A percentile compares a stretch with the other conserved stretches of the same genome.
These are phyloP conservation scores for Asterella californica DNA, from an alignment of 225 moss, liverwort and hornwort genomes.

Conservation along the genomic window DNA sequence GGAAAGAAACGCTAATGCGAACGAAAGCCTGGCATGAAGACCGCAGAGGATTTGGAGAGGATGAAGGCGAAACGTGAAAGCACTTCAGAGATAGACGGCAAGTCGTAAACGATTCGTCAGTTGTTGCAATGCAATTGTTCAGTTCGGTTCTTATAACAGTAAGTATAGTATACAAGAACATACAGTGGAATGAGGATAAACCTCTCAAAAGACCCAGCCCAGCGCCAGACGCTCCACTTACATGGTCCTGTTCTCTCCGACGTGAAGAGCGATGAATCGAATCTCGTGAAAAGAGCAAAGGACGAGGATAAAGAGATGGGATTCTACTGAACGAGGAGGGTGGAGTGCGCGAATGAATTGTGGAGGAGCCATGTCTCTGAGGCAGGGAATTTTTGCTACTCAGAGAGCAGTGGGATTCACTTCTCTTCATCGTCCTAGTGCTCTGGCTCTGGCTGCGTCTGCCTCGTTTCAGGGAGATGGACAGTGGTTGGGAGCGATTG, in stretches of 20 bases:
- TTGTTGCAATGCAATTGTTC: no score
- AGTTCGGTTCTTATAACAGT: no score
- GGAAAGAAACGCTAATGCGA: no score
- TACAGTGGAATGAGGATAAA: not conserved
- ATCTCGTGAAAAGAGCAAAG: not conserved
- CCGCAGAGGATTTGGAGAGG: no score
- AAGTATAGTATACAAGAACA: not conserved
- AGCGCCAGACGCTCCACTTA: not conserved
- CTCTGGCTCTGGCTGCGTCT: not conserved
- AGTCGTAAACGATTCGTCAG: no score
- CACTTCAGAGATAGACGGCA: no score
- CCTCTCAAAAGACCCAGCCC: not conserved
- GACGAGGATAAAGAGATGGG: not conserved
- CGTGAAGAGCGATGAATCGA: no score
- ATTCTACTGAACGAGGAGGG: not conserved
- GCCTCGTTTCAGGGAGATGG: not conserved
- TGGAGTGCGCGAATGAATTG: slow-evolving; percentile 1
- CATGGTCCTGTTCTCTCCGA: not conserved
- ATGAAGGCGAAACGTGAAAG: no score
- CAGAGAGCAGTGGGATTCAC: slow-evolving; percentile 9
- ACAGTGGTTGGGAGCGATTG: not conserved
- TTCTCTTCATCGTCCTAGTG: not conserved
- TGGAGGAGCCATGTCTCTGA: slow-evolving; percentile 11
- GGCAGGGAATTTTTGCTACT: slow-evolving; percentile 9
- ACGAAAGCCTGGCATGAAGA: no score